These are phyloP conservation scores for Leishmania braziliensis DNA, from an alignment of 208 protist genomes.

Conservation along the genomic window DNA sequence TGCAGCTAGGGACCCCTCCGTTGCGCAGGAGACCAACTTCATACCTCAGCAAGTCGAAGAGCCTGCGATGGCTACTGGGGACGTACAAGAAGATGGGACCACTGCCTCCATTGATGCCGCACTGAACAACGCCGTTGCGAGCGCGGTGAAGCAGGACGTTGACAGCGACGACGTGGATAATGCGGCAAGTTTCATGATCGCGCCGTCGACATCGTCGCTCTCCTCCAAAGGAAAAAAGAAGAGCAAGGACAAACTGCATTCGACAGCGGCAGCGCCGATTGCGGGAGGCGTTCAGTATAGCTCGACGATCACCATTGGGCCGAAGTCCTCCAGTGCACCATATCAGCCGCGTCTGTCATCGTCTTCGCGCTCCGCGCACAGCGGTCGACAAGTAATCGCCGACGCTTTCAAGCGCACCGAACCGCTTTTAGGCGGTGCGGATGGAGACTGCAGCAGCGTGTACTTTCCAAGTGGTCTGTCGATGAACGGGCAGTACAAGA, in stretches of 20 bases:
- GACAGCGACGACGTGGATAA: neutral
- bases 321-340: too few species aligned
- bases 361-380: neutral
- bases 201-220: neutral
- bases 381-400: neutral
- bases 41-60: neutral
- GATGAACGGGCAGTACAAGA: slow-evolving; percentile 51
- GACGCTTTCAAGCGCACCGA: slow-evolving; percentile 8
- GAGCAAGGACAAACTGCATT: too few species aligned
- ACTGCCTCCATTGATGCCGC: too few species aligned
- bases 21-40: neutral
- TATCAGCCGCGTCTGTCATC: neutral
- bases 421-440: neutral
- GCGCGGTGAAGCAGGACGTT: neutral
- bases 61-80: neutral
- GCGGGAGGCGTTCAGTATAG: neutral
- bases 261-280: too few species aligned
- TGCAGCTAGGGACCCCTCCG: neutral
- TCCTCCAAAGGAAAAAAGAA: neutral
- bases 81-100: neutral
- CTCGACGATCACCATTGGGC: neutral
- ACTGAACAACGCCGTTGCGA: neutral
- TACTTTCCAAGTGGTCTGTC: slow-evolving; percentile 32
- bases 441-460: neutral
- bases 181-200: neutral